Evolutionary conservation across 2,329 filamentous ascomycete species (phyloP).

Genomic region (Aspergillus udagawae): DNA sequence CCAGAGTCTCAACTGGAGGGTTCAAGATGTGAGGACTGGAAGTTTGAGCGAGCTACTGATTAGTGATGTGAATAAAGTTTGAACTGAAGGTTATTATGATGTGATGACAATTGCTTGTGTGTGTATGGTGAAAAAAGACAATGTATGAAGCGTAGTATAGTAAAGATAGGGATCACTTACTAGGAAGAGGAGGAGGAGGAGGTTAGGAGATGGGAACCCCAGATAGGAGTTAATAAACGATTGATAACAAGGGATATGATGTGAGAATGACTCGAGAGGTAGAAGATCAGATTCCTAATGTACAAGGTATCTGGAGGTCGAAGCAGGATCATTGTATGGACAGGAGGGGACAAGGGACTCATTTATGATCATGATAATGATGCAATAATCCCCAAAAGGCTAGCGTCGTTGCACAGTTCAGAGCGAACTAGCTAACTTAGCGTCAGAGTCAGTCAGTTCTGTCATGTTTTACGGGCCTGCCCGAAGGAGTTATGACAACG

Average conservation of each 20-base stretch:
- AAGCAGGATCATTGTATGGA: not conserved
- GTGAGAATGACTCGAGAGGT: not conserved
- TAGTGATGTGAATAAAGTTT: not conserved
- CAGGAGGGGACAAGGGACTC: not conserved
- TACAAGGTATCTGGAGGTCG: not conserved
- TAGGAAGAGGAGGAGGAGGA: not conserved
- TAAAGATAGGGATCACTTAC: not conserved
- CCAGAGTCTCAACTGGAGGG: not conserved
- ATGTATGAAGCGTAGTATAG: not conserved
- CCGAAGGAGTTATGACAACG: not conserved
- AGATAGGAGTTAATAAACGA: not conserved
- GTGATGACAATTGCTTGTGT: not conserved
- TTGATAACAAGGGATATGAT: not conserved
- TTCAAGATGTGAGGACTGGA: conserved; percentile 1
- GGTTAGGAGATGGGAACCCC: not conserved
- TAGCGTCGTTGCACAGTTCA: not conserved
- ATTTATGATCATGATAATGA: not conserved
- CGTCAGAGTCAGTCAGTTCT: not conserved
- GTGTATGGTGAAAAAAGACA: not conserved
- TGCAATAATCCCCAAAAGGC: not conserved
- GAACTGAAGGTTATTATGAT: not conserved
- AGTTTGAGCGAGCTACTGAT: not conserved
- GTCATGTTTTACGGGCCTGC: not conserved
- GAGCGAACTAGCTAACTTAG: not conserved
- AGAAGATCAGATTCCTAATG: not conserved